Evolutionary conservation across 2,329 filamentous ascomycete species (phyloP).

Genomic region (Diaporthe citriasiana): DNA sequence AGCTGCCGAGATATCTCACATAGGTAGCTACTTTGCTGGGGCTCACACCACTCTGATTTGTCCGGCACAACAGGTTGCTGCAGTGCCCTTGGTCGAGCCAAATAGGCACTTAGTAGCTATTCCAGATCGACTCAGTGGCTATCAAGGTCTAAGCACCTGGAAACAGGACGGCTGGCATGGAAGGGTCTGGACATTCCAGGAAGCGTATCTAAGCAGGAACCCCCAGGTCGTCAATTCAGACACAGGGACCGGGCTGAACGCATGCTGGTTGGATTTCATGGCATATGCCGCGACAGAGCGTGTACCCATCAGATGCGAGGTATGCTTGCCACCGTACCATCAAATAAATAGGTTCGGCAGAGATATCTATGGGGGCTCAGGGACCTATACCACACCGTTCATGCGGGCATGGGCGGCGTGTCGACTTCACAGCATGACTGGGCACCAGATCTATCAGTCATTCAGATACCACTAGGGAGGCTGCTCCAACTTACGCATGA

Average conservation of each 20-base stretch:
- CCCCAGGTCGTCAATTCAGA: slow-evolving; percentile 10
- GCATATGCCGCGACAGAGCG: not conserved
- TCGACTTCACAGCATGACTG: not conserved
- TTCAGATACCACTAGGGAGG: not conserved
- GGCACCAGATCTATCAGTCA: not conserved
- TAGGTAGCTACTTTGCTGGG: slow-evolving; percentile 12
- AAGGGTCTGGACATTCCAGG: slow-evolving; percentile 4
- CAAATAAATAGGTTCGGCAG: not conserved
- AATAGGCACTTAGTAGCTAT: not conserved
- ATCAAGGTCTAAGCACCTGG: not conserved
- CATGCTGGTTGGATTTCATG: slow-evolving; percentile 3
- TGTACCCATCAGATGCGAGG: not conserved
- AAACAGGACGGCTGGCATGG: not conserved
- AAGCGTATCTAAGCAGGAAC: not conserved
- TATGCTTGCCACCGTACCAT: not conserved
- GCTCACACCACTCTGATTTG: slow-evolving; percentile 1
- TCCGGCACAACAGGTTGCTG: not conserved
- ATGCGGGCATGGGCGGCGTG: not conserved
- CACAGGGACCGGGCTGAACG: not conserved
- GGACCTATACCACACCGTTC: not conserved
- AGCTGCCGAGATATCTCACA: not conserved
- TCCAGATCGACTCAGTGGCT: not conserved
- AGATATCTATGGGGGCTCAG: not conserved
- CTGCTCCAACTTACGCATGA: slow-evolving; percentile 1
- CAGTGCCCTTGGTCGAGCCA: not conserved